Evolutionary conservation across 805 yeast genomes (phyloP).

Genomic region (Saccharomycopsis capsularis): DNA sequence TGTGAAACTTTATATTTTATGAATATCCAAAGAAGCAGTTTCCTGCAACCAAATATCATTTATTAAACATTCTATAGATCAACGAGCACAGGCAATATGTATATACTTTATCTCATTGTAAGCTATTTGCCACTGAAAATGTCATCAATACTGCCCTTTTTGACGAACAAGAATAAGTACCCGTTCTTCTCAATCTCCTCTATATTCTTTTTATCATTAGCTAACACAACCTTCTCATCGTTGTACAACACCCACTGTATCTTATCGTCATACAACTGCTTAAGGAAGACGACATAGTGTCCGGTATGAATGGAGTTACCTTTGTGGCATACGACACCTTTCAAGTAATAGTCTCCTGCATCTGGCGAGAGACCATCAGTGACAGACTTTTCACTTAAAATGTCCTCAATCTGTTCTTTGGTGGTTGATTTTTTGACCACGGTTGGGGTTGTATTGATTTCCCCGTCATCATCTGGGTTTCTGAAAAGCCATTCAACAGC

Average conservation of each 20-base stretch:
- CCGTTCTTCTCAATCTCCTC: constrained; percentile 36
- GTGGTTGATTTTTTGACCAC: constrained; percentile 13
- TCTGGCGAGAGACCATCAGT: constrained; percentile 19
- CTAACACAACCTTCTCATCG: constrained; percentile 78
- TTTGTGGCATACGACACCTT: constrained; percentile 77
- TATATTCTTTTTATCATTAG: constrained; percentile 32
- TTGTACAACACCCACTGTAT: constrained; percentile 71
- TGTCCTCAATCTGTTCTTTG: constrained; percentile 15
- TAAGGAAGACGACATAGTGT: constrained; percentile 78
- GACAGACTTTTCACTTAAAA: neutral
- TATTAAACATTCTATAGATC: neutral
- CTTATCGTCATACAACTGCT: constrained; percentile 34
- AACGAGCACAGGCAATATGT: too few relatives aligned
- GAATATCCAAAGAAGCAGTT: too few relatives aligned
- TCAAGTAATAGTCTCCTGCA: constrained; percentile 39
- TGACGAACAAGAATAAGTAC: constrained; percentile 38
- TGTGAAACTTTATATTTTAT: too few relatives aligned
- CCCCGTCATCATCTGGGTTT: constrained; percentile 74
- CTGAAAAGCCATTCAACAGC: constrained; percentile 90
- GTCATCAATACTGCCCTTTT: constrained; percentile 7
- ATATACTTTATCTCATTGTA: too few relatives aligned
- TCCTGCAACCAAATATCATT: neutral
- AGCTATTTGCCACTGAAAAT: too few relatives aligned
- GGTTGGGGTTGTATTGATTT: constrained; percentile 33
- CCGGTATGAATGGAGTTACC: constrained; percentile 89